Conservation (phyloP, 108 stramenopile genomes). For the Epithemia pelagica region DNA sequence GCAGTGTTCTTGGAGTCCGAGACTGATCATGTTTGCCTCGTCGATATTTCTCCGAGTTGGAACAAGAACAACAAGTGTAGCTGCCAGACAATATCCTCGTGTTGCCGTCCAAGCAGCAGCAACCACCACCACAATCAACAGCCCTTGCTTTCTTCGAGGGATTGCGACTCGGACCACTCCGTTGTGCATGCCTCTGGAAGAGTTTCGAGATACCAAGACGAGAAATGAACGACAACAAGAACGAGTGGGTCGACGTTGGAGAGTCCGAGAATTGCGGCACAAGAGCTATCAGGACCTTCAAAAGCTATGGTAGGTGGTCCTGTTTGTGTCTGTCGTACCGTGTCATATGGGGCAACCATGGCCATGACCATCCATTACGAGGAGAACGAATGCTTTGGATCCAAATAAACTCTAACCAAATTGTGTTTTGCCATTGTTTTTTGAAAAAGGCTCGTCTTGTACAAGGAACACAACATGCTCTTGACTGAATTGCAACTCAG, state of each 20-base stretch:
- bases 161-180: not conserved
- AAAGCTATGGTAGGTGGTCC: slow-evolving; percentile 89
- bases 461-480: slow-evolving; percentile 90
- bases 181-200: slow-evolving; percentile 30
- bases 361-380: no score
- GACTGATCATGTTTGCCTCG: no score
- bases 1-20: no score
- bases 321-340: not conserved
- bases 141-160: no score
- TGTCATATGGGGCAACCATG: not conserved
- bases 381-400: not conserved
- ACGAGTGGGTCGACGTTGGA: slow-evolving; percentile 73
- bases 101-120: no score
- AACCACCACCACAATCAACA: not conserved
- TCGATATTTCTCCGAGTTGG: no score
- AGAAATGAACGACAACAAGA: slow-evolving; percentile 46
- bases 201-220: slow-evolving; percentile 71
- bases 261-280: slow-evolving; percentile 71
- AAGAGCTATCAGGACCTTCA: slow-evolving; percentile 89
- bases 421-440: no score
- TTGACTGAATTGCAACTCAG: slow-evolving; percentile 76
- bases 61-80: no score
- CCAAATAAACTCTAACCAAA: not conserved
- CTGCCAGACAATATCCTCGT: no score
- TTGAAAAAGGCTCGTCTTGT: slow-evolving; percentile 37